Evolutionary conservation across 2,329 filamentous ascomycete genomes (phyloP), one percentile per base, ranked within the genome.

Genomic region (Bipolaris victoriae): DNA sequence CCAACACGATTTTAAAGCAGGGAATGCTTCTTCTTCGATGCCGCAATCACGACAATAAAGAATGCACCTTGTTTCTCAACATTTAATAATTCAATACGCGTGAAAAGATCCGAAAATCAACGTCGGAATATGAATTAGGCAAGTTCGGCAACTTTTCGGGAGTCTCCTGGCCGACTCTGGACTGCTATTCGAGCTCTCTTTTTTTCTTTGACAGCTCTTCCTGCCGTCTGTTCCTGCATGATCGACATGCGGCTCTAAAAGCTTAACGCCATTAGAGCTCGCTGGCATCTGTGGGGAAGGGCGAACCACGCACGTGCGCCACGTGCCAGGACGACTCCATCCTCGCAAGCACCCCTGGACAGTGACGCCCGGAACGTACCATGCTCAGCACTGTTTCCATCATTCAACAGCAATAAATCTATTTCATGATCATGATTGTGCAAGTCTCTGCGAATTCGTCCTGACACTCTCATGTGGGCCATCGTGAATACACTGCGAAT

Each of bases 241-340:
- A 70, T 67, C 72, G 70, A 67, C 54, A 66, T 73, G 71, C 68
- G 71, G 70, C 71, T 74, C 61, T 67, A 73, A 73, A 72, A 69
- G 71, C 73, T 74, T 72, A 68, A 66, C 35, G 60, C 54, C 49
- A 53, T 62, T 69, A 64, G 61, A 62, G 57, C 54, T 65, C 57
- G 61, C 60, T 66, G 69, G 61, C 65, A 61, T 66, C 49, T 68
- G 71, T 74, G 71, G 71, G 70, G 64, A 63, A 57, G 58, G 41
- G 49, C 57, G 51, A 63, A 59, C 64, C 47, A 62, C 53, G 64
- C 67, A 69, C 67, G 65, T 68, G 65, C 67, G 54, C 63, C 64
- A 64, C 59, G 56, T 64, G 63, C 43, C 45, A 44, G 43, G 39
- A 35, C 37, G 44, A 57, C 49, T 47, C 49, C 31, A 29, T 48